phyloP scores from a whole-genome alignment of 2,329 filamentous ascomycete species.

The Talaromyces sp. region DNA sequence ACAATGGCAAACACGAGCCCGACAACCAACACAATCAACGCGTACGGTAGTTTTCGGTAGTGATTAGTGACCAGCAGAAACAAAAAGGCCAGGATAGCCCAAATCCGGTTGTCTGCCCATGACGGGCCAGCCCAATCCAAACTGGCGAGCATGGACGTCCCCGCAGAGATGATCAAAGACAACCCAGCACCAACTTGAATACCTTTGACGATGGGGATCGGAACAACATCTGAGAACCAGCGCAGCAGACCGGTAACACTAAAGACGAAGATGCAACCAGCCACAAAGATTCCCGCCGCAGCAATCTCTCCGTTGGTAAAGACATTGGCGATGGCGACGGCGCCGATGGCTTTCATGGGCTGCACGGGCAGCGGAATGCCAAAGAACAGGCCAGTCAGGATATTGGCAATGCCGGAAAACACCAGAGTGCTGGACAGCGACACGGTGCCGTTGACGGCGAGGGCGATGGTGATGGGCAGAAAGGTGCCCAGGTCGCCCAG shows the following conservation, averaged over 20 bases:
- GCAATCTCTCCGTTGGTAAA: slow-evolving; percentile 66
- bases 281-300: slow-evolving; percentile 78
- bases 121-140: slow-evolving; percentile 62
- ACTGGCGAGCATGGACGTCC: slow-evolving; percentile 59
- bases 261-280: slow-evolving; percentile 65
- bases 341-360: slow-evolving; percentile 85
- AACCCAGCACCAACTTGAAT: slow-evolving; percentile 91
- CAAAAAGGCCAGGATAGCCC: slow-evolving; percentile 68
- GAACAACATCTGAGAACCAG: slow-evolving; percentile 67
- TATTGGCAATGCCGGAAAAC: slow-evolving; percentile 82
- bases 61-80: slow-evolving; percentile 63
- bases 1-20: slow-evolving; percentile 61
- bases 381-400: slow-evolving; percentile 73
- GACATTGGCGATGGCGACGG: slow-evolving; percentile 69
- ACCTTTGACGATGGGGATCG: slow-evolving; percentile 83
- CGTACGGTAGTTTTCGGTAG: slow-evolving; percentile 67
- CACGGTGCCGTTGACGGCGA: slow-evolving; percentile 72
- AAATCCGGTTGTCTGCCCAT: slow-evolving; percentile 70
- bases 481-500: slow-evolving; percentile 86
- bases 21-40: slow-evolving; percentile 63
- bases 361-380: slow-evolving; percentile 88
- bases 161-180: slow-evolving; percentile 73
- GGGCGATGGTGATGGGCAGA: slow-evolving; percentile 79
- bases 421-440: slow-evolving; percentile 78
- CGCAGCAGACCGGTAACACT: slow-evolving; percentile 72